phyloP scores from a whole-genome alignment of 495 filamentous ascomycete genomes.

The Tuber brumale region DNA sequence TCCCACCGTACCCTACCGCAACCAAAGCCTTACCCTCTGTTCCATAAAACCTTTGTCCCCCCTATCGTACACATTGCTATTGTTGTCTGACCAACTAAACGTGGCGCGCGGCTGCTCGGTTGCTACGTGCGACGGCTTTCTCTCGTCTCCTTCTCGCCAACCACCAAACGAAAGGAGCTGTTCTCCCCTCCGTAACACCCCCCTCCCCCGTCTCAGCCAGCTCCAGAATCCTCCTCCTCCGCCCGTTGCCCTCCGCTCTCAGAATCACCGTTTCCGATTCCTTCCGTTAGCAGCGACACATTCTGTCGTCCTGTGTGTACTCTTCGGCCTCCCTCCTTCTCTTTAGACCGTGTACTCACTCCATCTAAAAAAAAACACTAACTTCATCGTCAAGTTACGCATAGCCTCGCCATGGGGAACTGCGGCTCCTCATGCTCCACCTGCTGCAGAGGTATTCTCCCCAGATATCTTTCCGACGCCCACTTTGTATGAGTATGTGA shows the following conservation, averaged over 20 bases:
- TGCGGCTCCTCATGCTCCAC: conserved; percentile 49
- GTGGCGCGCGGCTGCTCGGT: conserved; percentile 35
- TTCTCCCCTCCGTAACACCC: conserved; percentile 10
- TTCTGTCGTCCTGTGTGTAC: conserved; percentile 35
- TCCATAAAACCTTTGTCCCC: background rate
- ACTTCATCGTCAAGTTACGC: conserved; percentile 15
- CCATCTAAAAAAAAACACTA: conserved; percentile 19
- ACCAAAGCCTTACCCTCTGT: background rate
- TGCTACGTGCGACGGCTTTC: conserved; percentile 25
- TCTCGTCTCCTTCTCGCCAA: conserved; percentile 11
- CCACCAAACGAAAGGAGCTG: conserved; percentile 27
- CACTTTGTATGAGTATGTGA: conserved; percentile 1
- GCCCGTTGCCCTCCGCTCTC: conserved; percentile 1
- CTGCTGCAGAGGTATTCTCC: conserved; percentile 49
- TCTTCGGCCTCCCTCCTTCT: conserved; percentile 22
- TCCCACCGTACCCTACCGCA: too few relatives aligned
- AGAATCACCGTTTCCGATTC: conserved; percentile 9
- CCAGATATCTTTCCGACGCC: conserved; percentile 5
- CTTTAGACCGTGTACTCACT: conserved; percentile 1
- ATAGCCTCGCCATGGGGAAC: conserved; percentile 42
- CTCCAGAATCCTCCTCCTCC: background rate
- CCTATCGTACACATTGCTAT: background rate
- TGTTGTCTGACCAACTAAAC: conserved; percentile 20
- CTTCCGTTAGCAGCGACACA: conserved; percentile 16
- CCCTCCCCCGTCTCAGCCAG: conserved; percentile 10